Evolutionary conservation across 805 yeast genomes (phyloP), one percentile per base, ranked within the genome.

Genomic region (Ogataea populi-albae): DNA sequence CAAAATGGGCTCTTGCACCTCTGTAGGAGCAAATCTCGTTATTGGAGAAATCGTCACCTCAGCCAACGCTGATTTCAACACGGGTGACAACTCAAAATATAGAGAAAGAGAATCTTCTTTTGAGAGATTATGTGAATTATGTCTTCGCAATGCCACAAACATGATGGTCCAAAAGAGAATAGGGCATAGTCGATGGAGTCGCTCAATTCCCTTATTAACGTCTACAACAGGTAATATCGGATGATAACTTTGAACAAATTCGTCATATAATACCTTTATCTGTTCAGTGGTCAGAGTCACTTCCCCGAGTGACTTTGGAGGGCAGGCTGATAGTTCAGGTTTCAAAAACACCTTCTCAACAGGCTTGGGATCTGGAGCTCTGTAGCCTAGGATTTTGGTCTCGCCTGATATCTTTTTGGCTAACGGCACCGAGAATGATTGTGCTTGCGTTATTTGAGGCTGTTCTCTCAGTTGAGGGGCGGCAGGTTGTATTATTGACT

Each of bases 151-250:
- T 0, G 95, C 86, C 1, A 87, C 83, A 26, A 87, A 76, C 77
- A 89, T 80, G 11, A 91, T 80, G 0, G 91, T 89, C 98, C 98
- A 91, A 54, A 91, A 91, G 14, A 91, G 65, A 3, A 91, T 81
- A 0, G 97, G 96, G 39, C 96, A 87, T 12, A 85, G 67, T 39
- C 77, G 62, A 57, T 84, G 86, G 6, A 89, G 72, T 30, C 78
- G 65, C 49, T 88, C 97, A 1, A 95, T 93, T 7, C 96, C 96
- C 42, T 74, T 75, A 5, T 66, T 45, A 2, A 91, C 73, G 54
- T 91, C 95, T 3, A 91, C 93, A 1, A 91, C 84, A 0, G 98
- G 98, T 31, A 93, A 56, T 33, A 84, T 79, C 1, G 86, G 84
- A 58, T 91, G 97, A 54, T 93, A 91, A 41, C 76, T 68, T n/a